Conservation (phyloP, 495 filamentous ascomycete species). For the Corynascus novoguineensis region DNA sequence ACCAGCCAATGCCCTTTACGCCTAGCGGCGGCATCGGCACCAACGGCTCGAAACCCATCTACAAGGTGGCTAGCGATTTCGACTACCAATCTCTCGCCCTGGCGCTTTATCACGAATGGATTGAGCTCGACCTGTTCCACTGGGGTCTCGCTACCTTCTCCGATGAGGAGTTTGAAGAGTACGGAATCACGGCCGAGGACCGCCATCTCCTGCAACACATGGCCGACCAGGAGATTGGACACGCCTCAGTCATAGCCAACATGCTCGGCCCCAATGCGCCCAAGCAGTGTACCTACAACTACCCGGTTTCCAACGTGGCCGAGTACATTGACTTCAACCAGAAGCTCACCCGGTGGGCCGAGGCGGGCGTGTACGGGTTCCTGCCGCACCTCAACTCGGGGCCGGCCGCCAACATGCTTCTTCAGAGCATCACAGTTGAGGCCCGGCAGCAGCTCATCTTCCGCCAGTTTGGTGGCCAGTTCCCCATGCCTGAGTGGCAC, state of each 20-base stretch:
- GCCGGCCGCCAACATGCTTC: slow-evolving; percentile 64
- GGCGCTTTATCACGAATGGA: slow-evolving; percentile 76
- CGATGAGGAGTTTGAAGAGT: slow-evolving; percentile 61
- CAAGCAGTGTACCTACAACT: slow-evolving; percentile 73
- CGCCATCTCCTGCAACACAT: slow-evolving; percentile 72
- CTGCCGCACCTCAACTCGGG: slow-evolving; percentile 74
- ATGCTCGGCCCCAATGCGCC: slow-evolving; percentile 74
- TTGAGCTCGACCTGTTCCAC: slow-evolving; percentile 84
- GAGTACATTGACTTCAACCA: slow-evolving; percentile 86
- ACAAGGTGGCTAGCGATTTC: slow-evolving; percentile 65
- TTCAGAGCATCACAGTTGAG: slow-evolving; percentile 76
- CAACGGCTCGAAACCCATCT: slow-evolving; percentile 70
- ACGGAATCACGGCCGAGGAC: slow-evolving; percentile 63
- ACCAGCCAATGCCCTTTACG: slow-evolving; percentile 65
- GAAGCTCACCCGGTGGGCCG: slow-evolving; percentile 76
- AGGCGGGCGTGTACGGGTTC: slow-evolving; percentile 81
- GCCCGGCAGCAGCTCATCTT: slow-evolving; percentile 85
- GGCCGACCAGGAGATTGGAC: slow-evolving; percentile 79
- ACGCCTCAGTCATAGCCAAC: slow-evolving; percentile 73
- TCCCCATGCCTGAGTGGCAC: slow-evolving; percentile 84
- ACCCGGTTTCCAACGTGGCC: slow-evolving; percentile 68
- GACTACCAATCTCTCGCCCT: slow-evolving; percentile 68
- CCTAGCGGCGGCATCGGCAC: slow-evolving; percentile 74
- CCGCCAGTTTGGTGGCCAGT: slow-evolving; percentile 77
- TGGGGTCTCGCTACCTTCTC: slow-evolving; percentile 68